Evolutionary conservation across 208 protist genomes (phyloP).

Genomic region (Crithidia acanthocephali): DNA sequence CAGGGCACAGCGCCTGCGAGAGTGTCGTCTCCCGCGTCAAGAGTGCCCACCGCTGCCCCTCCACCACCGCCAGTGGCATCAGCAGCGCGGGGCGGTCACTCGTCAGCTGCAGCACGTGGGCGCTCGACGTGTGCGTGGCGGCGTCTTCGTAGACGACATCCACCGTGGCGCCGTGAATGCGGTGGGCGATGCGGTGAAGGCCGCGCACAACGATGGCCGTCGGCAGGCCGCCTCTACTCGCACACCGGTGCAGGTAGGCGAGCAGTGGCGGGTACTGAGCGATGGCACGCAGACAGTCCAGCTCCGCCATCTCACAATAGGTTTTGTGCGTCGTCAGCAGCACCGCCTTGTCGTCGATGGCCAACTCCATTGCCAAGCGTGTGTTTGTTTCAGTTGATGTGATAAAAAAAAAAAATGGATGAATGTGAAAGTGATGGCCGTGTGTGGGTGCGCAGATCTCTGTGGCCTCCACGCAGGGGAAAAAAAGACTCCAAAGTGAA

Average conservation of each 20-base stretch:
- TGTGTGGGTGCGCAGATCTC: too few relatives aligned
- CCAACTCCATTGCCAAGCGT: constrained; percentile 53
- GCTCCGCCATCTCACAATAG: constrained; percentile 48
- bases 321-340: constrained; percentile 74
- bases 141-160: constrained; percentile 59
- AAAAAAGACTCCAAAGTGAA: too few relatives aligned
- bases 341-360: constrained; percentile 41
- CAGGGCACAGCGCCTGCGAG: constrained; percentile 39
- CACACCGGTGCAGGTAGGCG: constrained; percentile 44
- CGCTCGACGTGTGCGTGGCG: constrained; percentile 22
- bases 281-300: constrained; percentile 43
- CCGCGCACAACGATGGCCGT: constrained; percentile 55
- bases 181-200: constrained; percentile 63
- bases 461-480: too few relatives aligned
- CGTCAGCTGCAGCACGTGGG: constrained; percentile 46
- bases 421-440: too few relatives aligned
- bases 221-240: constrained; percentile 40
- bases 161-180: constrained; percentile 57
- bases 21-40: constrained; percentile 43
- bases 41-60: constrained; percentile 41
- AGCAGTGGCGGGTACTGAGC: constrained; percentile 55
- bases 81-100: constrained; percentile 44
- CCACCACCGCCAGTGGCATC: constrained; percentile 50
- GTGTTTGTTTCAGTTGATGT: neutral
- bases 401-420: too few relatives aligned